Evolutionary conservation across 1,284 basidiomycete genomes (phyloP), one percentile per base, ranked within the genome.

Genomic region (Takashimella koratensis): DNA sequence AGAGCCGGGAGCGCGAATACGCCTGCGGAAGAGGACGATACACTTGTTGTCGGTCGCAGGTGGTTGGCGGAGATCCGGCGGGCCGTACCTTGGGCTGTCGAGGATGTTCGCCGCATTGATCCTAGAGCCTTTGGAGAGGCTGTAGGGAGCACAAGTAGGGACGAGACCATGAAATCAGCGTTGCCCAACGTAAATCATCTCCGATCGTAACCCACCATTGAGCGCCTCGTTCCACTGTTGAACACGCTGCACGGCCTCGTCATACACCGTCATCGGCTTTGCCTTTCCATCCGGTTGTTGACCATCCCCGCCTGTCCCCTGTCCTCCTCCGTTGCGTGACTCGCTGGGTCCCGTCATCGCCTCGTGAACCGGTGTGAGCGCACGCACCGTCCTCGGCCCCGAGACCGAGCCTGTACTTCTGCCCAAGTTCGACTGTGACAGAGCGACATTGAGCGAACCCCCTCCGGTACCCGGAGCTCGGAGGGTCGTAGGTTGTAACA

Each of bases 161-260:
- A n/a, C n/a, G n/a, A n/a, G n/a, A n/a, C n/a, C n/a, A n/a, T n/a
- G n/a, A n/a, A n/a, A n/a, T n/a, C n/a, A n/a, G n/a, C n/a, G n/a
- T n/a, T n/a, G n/a, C n/a, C n/a, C n/a, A n/a, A n/a, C n/a, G n/a
- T n/a, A n/a, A n/a, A n/a, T n/a, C n/a, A n/a, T n/a, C n/a, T n/a
- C n/a, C n/a, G 16, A 36, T 36, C 30, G 24, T 22, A 5, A 76
- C 83, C 63, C 71, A 91, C 88, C 93, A 78, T 86, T 93, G 52
- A 98, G 77, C 0, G 93, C 93, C 71, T 97, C 90, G 66, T 98
- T 98, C 94, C 94, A 98, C 73, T 97, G 90, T 75, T 96, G 93
- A 20, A 98, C 95, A 65, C 89, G 87, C 68, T 92, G 81, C 41
- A 98, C 90, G 12, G 90, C 91, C 68, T 97, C 90, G 61, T 97